Evolutionary conservation across 306 rosid genomes (phyloP).

Genomic region (Corylus heterophylla): DNA sequence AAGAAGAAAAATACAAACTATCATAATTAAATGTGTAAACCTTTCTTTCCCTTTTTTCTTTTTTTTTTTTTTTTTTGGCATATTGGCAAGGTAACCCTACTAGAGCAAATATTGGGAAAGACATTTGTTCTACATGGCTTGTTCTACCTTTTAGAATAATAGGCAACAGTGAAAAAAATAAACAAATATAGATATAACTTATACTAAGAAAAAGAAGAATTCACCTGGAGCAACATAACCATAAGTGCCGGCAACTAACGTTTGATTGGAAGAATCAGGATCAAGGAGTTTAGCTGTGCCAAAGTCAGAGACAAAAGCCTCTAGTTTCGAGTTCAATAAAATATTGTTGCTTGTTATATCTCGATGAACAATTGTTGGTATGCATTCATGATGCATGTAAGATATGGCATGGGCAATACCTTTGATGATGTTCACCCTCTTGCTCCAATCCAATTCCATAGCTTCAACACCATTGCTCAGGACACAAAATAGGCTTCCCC

Average conservation of each 20-base stretch:
- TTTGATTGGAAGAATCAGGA: constrained; percentile 22
- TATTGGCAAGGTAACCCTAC: no score
- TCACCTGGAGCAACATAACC: constrained; percentile 25
- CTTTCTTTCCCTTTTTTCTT: no score
- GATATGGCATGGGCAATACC: constrained; percentile 12
- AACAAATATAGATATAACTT: no score
- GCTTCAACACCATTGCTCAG: background rate
- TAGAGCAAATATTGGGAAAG: no score
- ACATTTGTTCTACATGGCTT: no score
- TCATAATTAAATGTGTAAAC: no score
- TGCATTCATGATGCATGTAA: constrained; percentile 29
- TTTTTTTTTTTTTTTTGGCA: no score
- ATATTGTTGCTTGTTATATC: constrained; percentile 22
- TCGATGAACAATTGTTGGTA: constrained; percentile 11
- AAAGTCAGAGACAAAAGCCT: constrained; percentile 9
- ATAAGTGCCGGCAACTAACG: background rate
- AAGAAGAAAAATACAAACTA: no score
- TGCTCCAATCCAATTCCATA: constrained; percentile 15
- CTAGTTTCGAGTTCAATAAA: constrained; percentile 4
- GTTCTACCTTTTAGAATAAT: no score
- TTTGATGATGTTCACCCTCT: constrained; percentile 11
- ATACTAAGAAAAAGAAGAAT: background rate
- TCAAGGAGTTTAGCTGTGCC: constrained; percentile 14
- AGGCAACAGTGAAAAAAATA: no score
- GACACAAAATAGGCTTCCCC: constrained; percentile 12